phyloP scores from a whole-genome alignment of 495 filamentous ascomycete species.

The Penicillium macrosclerotiorum region DNA sequence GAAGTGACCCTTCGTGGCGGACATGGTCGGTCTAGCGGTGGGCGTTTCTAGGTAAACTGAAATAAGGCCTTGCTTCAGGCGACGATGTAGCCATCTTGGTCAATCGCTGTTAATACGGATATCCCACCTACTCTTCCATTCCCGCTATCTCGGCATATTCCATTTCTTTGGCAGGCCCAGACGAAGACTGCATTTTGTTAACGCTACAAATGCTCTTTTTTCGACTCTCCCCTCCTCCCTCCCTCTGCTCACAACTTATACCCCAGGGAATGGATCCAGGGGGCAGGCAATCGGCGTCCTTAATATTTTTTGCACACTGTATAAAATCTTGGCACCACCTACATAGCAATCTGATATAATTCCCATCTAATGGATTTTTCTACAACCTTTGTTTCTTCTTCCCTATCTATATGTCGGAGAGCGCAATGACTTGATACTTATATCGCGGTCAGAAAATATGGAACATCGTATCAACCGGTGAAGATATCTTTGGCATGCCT shows the following conservation, averaged over 20 bases:
- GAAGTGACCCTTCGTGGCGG: conserved; percentile 31
- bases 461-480: too few relatives aligned
- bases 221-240: conserved; percentile 20
- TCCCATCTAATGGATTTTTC: not conserved
- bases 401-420: too few relatives aligned
- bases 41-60: conserved; percentile 29
- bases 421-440: too few relatives aligned
- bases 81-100: not conserved
- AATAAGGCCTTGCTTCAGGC: too few relatives aligned
- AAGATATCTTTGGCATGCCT: too few relatives aligned
- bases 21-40: conserved; percentile 30
- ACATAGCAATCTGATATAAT: conserved; percentile 18
- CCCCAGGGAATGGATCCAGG: conserved; percentile 24
- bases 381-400: too few relatives aligned
- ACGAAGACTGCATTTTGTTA: conserved; percentile 2
- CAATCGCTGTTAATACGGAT: not conserved
- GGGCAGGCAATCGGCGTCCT: conserved; percentile 19
- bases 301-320: conserved; percentile 16
- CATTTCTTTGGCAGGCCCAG: not conserved
- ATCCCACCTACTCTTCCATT: not conserved
- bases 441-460: too few relatives aligned
- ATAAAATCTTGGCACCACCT: conserved; percentile 19
- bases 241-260: conserved; percentile 23
- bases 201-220: conserved; percentile 11
- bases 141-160: too few relatives aligned